Conservation (phyloP, 2,329 filamentous ascomycete species). For the Zymoseptoria ardabiliae region DNA sequence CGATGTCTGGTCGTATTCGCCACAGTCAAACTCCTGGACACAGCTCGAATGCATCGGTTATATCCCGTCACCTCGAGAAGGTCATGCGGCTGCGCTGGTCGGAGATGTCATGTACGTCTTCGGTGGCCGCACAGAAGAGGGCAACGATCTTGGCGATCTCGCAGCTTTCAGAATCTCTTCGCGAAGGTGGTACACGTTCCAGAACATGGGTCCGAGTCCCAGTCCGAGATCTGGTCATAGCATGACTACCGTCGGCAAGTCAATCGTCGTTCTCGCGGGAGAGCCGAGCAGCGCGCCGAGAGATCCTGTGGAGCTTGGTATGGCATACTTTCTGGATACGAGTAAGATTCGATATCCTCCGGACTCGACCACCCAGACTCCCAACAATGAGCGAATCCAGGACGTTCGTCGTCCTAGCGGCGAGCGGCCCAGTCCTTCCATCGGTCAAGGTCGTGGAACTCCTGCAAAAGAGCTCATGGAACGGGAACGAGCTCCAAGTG, state of each 20-base stretch:
- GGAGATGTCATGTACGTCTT: conserved; percentile 99
- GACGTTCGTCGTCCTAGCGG: conserved; percentile 26
- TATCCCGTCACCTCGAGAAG: conserved; percentile 87
- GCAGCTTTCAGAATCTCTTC: conserved; percentile 78
- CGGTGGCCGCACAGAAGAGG: conserved; percentile 89
- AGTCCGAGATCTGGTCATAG: conserved; percentile 91
- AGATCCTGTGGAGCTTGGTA: conserved; percentile 73
- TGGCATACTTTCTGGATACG: conserved; percentile 89
- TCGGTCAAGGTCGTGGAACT: conserved; percentile 15
- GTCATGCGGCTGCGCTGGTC: conserved; percentile 86
- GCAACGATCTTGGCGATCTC: conserved; percentile 83
- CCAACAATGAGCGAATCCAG: conserved; percentile 26
- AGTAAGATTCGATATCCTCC: conserved; percentile 88
- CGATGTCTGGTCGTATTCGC: conserved; percentile 95
- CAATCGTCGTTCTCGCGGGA: conserved; percentile 84
- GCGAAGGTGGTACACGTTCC: conserved; percentile 95
- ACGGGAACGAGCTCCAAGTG: conserved; percentile 20
- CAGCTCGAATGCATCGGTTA: conserved; percentile 96
- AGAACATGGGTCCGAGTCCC: conserved; percentile 97
- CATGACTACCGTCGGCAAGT: conserved; percentile 92
- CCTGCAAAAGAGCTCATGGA: conserved; percentile 24
- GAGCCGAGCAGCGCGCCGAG: conserved; percentile 84
- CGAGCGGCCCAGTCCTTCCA: conserved; percentile 17
- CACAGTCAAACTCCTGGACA: conserved; percentile 71
- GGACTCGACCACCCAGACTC: conserved; percentile 42